These are phyloP conservation scores for Neurospora terricola DNA, from an alignment of 495 filamentous ascomycete species.

Conservation along the genomic window DNA sequence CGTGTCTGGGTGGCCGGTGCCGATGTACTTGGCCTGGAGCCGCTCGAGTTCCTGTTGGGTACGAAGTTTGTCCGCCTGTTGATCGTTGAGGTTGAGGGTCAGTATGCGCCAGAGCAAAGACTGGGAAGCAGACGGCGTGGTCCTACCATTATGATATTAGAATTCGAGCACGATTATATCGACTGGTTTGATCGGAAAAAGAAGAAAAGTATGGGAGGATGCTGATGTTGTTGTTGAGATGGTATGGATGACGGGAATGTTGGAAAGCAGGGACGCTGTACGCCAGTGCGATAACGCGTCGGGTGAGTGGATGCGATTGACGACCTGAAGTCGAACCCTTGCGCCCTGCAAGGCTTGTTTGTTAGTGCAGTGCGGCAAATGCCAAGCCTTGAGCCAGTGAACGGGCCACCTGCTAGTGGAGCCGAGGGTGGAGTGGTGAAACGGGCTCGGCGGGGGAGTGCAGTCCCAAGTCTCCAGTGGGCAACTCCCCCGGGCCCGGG, in stretches of 20 bases:
- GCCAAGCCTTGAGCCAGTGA: not conserved
- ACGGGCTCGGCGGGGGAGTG: not conserved
- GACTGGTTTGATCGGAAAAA: not conserved
- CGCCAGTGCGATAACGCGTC: not conserved
- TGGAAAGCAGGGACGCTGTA: not conserved
- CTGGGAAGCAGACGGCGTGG: not conserved
- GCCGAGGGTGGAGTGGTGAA: not conserved
- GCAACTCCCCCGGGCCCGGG: not conserved
- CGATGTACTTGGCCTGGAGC: constrained; percentile 87
- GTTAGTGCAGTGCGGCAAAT: not conserved
- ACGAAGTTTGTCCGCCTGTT: constrained; percentile 89
- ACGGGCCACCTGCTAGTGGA: not conserved
- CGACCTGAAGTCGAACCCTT: not conserved
- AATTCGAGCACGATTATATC: not conserved
- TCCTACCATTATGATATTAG: not conserved
- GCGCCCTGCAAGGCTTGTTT: not conserved
- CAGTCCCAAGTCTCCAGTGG: too few species aligned
- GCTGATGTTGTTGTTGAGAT: not conserved
- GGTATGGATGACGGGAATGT: not conserved
- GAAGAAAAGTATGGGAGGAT: not conserved
- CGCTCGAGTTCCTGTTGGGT: constrained; percentile 94
- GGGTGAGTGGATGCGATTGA: not conserved
- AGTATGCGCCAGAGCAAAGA: not conserved
- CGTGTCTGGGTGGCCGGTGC: constrained; percentile 96
- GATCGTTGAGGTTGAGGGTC: not conserved